phyloP scores from a whole-genome alignment of 2,329 filamentous ascomycete species.

The Fusarium beomiforme region DNA sequence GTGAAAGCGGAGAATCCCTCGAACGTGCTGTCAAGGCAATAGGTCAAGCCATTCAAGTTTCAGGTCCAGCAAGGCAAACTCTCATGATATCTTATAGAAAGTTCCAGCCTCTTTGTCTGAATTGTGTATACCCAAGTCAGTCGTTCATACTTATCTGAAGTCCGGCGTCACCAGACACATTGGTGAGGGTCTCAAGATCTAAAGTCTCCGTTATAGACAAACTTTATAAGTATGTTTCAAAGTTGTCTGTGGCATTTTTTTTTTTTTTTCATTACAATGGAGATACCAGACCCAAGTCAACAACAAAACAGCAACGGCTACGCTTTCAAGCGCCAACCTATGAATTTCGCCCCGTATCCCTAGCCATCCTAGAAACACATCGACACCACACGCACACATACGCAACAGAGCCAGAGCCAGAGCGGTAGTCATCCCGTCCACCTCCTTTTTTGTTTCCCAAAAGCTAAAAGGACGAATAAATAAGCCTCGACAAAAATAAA shows the following conservation, averaged over 20 bases:
- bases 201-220: constrained; percentile 9
- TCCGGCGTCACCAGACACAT: constrained; percentile 2
- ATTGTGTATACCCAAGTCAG: background rate
- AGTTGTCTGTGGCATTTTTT: constrained; percentile 32
- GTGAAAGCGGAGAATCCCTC: constrained; percentile 22
- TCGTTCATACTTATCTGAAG: background rate
- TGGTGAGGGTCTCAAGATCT: background rate
- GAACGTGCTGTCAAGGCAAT: background rate
- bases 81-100: background rate
- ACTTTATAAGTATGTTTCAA: constrained; percentile 22
- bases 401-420: constrained; percentile 21
- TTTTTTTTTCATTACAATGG: constrained; percentile 43
- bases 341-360: constrained; percentile 15
- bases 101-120: background rate
- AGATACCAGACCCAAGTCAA: constrained; percentile 37
- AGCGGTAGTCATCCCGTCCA: constrained; percentile 24
- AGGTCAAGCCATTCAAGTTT: background rate
- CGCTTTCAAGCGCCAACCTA: constrained; percentile 40
- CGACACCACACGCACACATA: constrained; percentile 23
- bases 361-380: constrained; percentile 28
- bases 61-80: background rate
- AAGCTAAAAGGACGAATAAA: constrained; percentile 39
- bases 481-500: constrained; percentile 41
- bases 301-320: constrained; percentile 39
- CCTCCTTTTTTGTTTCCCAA: constrained; percentile 41